phyloP scores from a whole-genome alignment of 2,329 filamentous ascomycete genomes.

The Penicillium sp. region DNA sequence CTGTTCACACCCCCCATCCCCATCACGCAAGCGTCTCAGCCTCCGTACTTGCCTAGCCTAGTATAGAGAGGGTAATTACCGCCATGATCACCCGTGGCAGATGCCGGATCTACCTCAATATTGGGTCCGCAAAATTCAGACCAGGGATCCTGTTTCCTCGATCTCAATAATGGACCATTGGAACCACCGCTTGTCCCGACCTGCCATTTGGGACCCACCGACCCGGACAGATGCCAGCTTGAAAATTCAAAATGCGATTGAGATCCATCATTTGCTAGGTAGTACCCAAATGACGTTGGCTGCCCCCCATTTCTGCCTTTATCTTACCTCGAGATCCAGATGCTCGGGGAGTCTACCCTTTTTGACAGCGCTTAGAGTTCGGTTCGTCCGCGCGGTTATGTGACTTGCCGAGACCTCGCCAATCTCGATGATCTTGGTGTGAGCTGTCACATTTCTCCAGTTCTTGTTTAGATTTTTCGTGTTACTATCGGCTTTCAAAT shows the following conservation, averaged over 20 bases:
- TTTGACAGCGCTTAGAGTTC: constrained; percentile 24
- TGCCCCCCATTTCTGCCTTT: not conserved
- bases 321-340: not conserved
- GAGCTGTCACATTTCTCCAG: constrained; percentile 3
- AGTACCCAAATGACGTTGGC: not conserved
- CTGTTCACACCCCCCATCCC: not conserved
- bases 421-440: not conserved
- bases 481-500: not conserved
- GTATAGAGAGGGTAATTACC: not conserved
- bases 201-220: constrained; percentile 15
- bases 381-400: constrained; percentile 17
- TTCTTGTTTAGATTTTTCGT: not conserved
- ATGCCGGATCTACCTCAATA: constrained; percentile 21
- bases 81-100: constrained; percentile 5
- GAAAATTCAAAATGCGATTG: constrained; percentile 22
- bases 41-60: not conserved
- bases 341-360: constrained; percentile 7
- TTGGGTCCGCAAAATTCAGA: constrained; percentile 11
- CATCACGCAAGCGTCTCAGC: not conserved
- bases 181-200: constrained; percentile 5
- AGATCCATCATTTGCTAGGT: constrained; percentile 5
- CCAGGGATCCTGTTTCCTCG: constrained; percentile 14
- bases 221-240: constrained; percentile 10
- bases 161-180: constrained; percentile 6
- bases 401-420: constrained; percentile 5